Conservation (phyloP, 2,329 filamentous ascomycete genomes). For the Trichoderma sp. region DNA sequence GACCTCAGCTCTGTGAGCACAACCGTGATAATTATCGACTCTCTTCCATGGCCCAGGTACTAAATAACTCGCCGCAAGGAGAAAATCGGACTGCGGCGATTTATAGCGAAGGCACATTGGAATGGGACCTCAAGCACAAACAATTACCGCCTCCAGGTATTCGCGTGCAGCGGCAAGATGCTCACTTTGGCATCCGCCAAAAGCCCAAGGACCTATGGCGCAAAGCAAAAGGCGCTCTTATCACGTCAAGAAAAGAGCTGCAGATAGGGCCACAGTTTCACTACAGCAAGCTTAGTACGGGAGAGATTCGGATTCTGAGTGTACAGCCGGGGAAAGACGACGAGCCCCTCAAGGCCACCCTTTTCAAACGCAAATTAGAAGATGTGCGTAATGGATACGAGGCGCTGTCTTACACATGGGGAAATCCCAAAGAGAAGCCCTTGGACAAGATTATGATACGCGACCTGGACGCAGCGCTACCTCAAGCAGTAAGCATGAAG, state of each 20-base stretch:
- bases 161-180: background rate
- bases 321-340: background rate
- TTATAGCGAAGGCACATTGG: background rate
- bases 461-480: background rate
- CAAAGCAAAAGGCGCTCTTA: background rate
- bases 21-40: background rate
- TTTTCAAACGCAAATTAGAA: conserved; percentile 6
- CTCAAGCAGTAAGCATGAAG: background rate
- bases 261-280: background rate
- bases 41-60: background rate
- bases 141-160: background rate
- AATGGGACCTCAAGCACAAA: background rate
- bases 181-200: background rate
- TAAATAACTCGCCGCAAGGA: background rate
- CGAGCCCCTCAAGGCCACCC: background rate
- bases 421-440: background rate
- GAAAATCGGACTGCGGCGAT: background rate
- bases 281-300: background rate
- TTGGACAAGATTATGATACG: background rate
- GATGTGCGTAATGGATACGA: background rate
- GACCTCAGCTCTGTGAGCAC: background rate
- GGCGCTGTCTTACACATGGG: conserved; percentile 2
- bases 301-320: background rate
- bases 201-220: background rate
- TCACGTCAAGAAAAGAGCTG: background rate